These are phyloP conservation scores for Lactarius akahatsu DNA, from an alignment of 768 basidiomycete species.

Conservation along the genomic window DNA sequence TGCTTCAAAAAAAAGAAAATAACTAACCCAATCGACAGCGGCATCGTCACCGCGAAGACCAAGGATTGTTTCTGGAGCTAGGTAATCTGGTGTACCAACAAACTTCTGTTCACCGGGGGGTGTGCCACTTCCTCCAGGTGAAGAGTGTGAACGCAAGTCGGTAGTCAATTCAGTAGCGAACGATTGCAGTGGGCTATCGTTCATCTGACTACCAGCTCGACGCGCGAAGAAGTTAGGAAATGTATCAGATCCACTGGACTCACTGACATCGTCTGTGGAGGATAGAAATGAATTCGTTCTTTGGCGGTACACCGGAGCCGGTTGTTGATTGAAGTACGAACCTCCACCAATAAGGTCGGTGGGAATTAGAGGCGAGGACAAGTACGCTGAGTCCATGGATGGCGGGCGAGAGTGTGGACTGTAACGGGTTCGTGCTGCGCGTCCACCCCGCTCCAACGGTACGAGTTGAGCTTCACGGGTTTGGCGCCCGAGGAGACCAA, in stretches of 20 bases:
- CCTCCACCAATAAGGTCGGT: slow-evolving; percentile 55
- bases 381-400: slow-evolving; percentile 75
- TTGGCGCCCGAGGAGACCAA: slow-evolving; percentile 97
- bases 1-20: slow-evolving; percentile 12
- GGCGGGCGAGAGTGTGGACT: slow-evolving; percentile 78
- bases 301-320: slow-evolving; percentile 54
- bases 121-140: slow-evolving; percentile 52
- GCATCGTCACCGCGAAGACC: slow-evolving; percentile 94
- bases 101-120: slow-evolving; percentile 89
- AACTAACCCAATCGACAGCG: slow-evolving; percentile 92
- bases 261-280: slow-evolving; percentile 77
- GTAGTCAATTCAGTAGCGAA: slow-evolving; percentile 85
- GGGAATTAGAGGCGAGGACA: slow-evolving; percentile 72
- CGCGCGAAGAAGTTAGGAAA: slow-evolving; percentile 42
- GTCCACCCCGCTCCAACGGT: slow-evolving; percentile 35
- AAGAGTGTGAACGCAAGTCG: slow-evolving; percentile 77
- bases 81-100: slow-evolving; percentile 96
- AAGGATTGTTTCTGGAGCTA: slow-evolving; percentile 93
- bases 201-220: slow-evolving; percentile 43
- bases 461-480: slow-evolving; percentile 59
- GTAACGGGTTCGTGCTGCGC: slow-evolving; percentile 48
- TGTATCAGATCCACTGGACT: slow-evolving; percentile 85
- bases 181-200: slow-evolving; percentile 80
- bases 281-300: slow-evolving; percentile 67
- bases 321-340: slow-evolving; percentile 80